phyloP scores from a whole-genome alignment of 352 stramenopile species.

The Phytophthora multivora region DNA sequence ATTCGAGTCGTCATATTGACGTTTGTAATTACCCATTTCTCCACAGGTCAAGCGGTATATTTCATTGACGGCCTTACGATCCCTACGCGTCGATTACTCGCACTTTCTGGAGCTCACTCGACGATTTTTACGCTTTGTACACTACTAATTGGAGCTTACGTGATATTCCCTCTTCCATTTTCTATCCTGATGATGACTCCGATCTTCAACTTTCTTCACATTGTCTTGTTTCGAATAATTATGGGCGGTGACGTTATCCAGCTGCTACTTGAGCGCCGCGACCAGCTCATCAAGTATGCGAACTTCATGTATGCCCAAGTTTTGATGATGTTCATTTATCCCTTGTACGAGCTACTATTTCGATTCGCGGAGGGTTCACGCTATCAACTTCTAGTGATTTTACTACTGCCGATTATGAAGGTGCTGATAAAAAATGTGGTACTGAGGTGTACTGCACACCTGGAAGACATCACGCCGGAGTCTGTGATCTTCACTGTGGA shows the following conservation, averaged over 20 bases:
- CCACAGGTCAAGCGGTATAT: conserved; percentile 1
- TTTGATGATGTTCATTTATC: conserved; percentile 28
- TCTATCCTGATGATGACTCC: conserved; percentile 15
- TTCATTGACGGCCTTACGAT: conserved; percentile 12
- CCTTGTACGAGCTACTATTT: conserved; percentile 23
- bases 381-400: conserved; percentile 22
- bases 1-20: conserved; percentile 3
- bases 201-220: conserved; percentile 23
- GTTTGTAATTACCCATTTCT: not conserved
- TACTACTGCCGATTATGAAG: conserved; percentile 40
- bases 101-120: conserved; percentile 4
- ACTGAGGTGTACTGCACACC: conserved; percentile 6
- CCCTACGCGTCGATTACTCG: not conserved
- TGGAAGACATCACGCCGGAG: conserved; percentile 27
- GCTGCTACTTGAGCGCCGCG: not conserved
- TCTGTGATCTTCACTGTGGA: conserved; percentile 31
- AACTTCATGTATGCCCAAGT: conserved; percentile 12
- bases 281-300: conserved; percentile 19
- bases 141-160: conserved; percentile 5
- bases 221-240: conserved; percentile 18
- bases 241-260: conserved; percentile 4
- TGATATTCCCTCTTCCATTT: conserved; percentile 19
- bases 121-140: not conserved
- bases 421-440: conserved; percentile 31
- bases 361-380: conserved; percentile 1